Base-by-base conservation (phyloP, 495 filamentous ascomycete species). In the Penicillium simplicissimum region DNA sequence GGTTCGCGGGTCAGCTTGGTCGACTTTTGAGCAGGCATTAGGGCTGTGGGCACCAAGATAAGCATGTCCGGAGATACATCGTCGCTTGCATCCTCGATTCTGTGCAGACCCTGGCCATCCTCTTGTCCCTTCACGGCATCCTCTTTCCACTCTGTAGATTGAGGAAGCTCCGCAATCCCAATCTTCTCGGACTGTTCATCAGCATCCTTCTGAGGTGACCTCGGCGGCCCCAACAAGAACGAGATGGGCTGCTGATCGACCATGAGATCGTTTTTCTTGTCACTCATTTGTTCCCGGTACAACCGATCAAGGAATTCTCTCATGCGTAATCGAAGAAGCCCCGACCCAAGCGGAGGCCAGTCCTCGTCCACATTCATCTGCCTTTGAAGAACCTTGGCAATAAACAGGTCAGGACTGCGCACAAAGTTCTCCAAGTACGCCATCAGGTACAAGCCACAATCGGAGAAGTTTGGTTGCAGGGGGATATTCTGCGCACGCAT, bases 391-490 rank as follows among this genome's bases (percentile, higher is more conserved):
- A 86, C 70, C 48, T 81, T 84, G n/a, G 63, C 65, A 21, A 88
- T 75, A 52, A 96, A 96, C 3, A 58, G 62, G 49, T 87, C 83
- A 4, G 92, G 92, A 54, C 88, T 67, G 53, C 84, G 74, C 3
- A 93, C 81, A 59, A 98, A 97, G 62, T 88, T 86, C 64, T 90
- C 85, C 28, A 95, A 71, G 62, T 98, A 98, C 4, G 85, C 89
- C 10, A 97, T 74, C 9, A 98, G 75, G 70, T 87, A 98, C 1
- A 97, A 71, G 3, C 95, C 95, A 69, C 95, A 98, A 71, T 98
- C 95, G 43, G 84, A 93, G 67, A 79, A 89, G 63, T 98, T 98
- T 14, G 84, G 76, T 73, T 98, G 95, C 54, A 84, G 69, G 1
- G 96, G 95, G 19, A 96, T 87, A 33, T 76, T 74, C 47, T 81